These are phyloP conservation scores for Trichoderma gracile DNA, from an alignment of 2,329 filamentous ascomycete genomes.

Conservation along the genomic window DNA sequence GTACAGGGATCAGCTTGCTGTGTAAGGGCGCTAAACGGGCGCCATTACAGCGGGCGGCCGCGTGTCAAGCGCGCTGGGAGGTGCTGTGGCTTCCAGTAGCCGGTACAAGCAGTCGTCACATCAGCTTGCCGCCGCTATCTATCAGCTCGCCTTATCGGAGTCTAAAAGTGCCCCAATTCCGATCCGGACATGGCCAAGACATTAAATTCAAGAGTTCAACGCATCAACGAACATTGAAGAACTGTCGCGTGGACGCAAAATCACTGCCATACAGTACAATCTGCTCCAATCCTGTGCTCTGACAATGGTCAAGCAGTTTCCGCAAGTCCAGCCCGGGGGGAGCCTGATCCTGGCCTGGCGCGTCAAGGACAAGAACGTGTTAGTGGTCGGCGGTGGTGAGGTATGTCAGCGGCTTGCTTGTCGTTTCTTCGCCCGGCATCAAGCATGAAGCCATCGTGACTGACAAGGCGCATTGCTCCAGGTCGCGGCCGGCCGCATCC, in stretches of 20 bases:
- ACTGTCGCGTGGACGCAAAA: slow-evolving; percentile 15
- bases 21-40: slow-evolving; percentile 5
- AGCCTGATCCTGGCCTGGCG: slow-evolving; percentile 97
- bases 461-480: slow-evolving; percentile 44
- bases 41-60: slow-evolving; percentile 10
- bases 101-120: neutral
- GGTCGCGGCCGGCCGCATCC: slow-evolving; percentile 93
- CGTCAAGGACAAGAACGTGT: slow-evolving; percentile 79
- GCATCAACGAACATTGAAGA: neutral
- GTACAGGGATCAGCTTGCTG: slow-evolving; percentile 13
- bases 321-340: slow-evolving; percentile 82
- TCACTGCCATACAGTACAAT: neutral
- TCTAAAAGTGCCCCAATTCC: neutral
- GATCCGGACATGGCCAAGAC: too few species aligned
- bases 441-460: neutral
- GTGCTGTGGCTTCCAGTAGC: neutral
- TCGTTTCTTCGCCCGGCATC: too few species aligned
- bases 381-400: slow-evolving; percentile 96
- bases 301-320: slow-evolving; percentile 57
- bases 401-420: slow-evolving; percentile 47
- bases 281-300: neutral
- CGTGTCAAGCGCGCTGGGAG: slow-evolving; percentile 12
- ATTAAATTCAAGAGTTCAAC: neutral
- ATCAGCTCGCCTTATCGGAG: slow-evolving; percentile 4
- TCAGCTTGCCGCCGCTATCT: neutral